Evolutionary conservation across 768 basidiomycete species (phyloP).

Genomic region (Amanita rimosa): DNA sequence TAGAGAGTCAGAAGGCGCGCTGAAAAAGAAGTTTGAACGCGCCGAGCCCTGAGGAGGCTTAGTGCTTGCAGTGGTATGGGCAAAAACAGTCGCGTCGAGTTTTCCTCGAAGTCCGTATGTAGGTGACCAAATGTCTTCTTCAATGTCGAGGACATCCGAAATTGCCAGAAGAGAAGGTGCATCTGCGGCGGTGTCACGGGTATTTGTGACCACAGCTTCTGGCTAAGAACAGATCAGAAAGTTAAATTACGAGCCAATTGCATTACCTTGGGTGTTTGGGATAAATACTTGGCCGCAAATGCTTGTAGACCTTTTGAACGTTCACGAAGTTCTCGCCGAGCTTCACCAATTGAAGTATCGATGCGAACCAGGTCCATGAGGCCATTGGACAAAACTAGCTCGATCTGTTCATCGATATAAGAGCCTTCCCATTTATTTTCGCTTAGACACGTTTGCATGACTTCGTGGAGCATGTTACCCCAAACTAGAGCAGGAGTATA

Average conservation of each 20-base stretch:
- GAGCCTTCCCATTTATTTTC: conserved; percentile 49
- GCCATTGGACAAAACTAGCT: conserved; percentile 37
- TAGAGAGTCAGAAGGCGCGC: not conserved
- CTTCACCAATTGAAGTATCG: conserved; percentile 47
- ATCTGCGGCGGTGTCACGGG: conserved; percentile 37
- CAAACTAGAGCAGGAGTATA: conserved; percentile 65
- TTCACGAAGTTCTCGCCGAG: conserved; percentile 45
- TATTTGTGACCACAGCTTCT: conserved; percentile 56
- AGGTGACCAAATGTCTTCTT: conserved; percentile 98
- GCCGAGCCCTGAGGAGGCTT: conserved; percentile 10
- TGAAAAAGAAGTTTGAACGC: conserved; percentile 28
- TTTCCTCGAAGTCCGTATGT: conserved; percentile 94
- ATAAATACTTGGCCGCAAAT: conserved; percentile 61
- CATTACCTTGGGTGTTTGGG: conserved; percentile 49
- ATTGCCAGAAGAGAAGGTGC: conserved; percentile 57
- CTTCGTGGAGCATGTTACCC: conserved; percentile 90
- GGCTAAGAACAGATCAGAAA: conserved; percentile 26
- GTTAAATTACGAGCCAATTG: not conserved
- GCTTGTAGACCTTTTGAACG: conserved; percentile 54
- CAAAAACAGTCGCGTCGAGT: conserved; percentile 81
- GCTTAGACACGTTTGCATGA: conserved; percentile 72
- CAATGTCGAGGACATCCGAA: conserved; percentile 68
- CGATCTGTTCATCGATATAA: conserved; percentile 52
- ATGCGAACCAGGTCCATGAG: conserved; percentile 56
- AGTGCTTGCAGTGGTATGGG: conserved; percentile 16